Conservation (phyloP, 768 basidiomycete genomes). For the Leccinum subgranulosum region DNA sequence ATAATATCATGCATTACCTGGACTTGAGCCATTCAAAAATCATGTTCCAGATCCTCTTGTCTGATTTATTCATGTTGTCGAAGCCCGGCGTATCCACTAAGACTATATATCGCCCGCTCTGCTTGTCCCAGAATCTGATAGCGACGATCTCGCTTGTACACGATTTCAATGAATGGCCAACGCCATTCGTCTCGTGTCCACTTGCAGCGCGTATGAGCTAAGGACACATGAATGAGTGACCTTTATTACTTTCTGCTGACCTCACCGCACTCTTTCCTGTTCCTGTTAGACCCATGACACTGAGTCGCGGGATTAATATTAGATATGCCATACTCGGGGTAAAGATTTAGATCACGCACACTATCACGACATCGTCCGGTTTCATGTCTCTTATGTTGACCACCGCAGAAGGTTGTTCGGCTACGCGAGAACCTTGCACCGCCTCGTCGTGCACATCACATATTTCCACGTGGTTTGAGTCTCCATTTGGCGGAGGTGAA, state of each 20-base stretch:
- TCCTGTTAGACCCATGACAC: conserved; percentile 23
- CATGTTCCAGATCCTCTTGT: conserved; percentile 4
- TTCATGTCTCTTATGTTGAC: not conserved
- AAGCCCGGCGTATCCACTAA: conserved; percentile 28
- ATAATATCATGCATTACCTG: conserved; percentile 8
- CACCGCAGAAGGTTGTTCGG: too few relatives aligned
- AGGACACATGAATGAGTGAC: not conserved
- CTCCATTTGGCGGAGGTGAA: too few relatives aligned
- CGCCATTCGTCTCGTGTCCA: not conserved
- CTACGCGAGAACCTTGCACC: too few relatives aligned
- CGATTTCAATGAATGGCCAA: conserved; percentile 13
- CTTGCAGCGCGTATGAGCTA: conserved; percentile 12
- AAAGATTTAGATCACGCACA: conserved; percentile 5
- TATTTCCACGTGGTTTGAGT: too few relatives aligned
- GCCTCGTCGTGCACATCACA: too few relatives aligned
- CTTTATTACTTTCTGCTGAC: not conserved
- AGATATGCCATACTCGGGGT: not conserved
- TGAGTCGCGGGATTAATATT: not conserved
- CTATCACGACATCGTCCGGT: conserved; percentile 13
- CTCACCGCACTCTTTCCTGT: conserved; percentile 14
- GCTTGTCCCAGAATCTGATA: conserved; percentile 3
- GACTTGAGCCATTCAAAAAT: conserved; percentile 15
- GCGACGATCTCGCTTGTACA: conserved; percentile 7
- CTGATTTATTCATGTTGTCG: conserved; percentile 16
- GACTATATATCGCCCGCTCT: conserved; percentile 5